Base-by-base conservation (phyloP, 768 basidiomycete species). In the Rhizopogon vulgaris region DNA sequence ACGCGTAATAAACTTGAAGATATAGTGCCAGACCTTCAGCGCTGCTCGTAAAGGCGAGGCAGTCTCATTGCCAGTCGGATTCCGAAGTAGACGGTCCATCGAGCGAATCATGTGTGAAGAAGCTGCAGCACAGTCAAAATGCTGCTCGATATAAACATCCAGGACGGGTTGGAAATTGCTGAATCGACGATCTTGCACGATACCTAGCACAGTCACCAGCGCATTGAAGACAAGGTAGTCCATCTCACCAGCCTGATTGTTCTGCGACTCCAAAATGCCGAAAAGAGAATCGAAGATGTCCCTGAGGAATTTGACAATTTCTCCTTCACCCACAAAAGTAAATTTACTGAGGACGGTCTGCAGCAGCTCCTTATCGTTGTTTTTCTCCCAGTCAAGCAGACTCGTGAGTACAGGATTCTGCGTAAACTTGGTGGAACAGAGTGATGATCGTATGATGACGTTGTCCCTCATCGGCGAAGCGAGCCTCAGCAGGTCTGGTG, bases 1-100 rank as follows among this genome's bases (percentile, higher is more conserved):
- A n/a, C 90, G 80, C 14, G 89, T 83, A 61, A 96, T 88, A 69
- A 98, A 91, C 65, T 90, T 90, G 81, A 97, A 91, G 59, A 98
- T 84, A 63, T 94, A 92, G 62, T 93, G 88, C 93, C 93, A 95
- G 28, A 97, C 95, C 67, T 97, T 97, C 54, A 98, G 74, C 14
- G 94, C 89, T 10, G 91, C 84, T 32, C 94, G 84, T 51, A 97
- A 77, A 5, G 82, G 79, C 15, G 87, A 84, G 0, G 88, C 92
- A 3, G 79, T 82, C 22, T 90, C 88, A 8, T 74, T 70, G 18
- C 82, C 78, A 0, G 84, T 82, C 11, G 91, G 90, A 59, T 86
- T 80, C 34, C 73, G 73, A 38, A 97, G 74, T 12, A 96, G 79
- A 24, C 82, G 78, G 61, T 89, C 89, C 88, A 97, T 89, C 7